These are phyloP conservation scores for Flaveria robusta DNA, from an alignment of 129 eudicot genomes.

Conservation along the genomic window DNA sequence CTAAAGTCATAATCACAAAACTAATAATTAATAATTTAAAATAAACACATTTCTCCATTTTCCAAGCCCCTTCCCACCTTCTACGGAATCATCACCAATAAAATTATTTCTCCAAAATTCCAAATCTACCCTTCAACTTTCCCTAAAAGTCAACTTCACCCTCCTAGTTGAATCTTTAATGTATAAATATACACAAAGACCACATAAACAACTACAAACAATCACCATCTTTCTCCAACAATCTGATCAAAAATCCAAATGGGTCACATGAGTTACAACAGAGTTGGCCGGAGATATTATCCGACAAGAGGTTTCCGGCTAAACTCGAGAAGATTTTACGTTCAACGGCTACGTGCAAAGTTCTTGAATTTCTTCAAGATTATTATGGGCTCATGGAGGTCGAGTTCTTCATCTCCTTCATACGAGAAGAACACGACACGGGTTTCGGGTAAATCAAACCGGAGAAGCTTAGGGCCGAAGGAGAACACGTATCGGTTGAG, in stretches of 20 bases:
- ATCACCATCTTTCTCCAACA: conserved; percentile 20
- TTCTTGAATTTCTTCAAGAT: conserved; percentile 53
- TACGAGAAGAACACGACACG: conserved; percentile 34
- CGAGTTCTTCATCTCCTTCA: conserved; percentile 31
- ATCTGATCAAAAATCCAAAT: conserved; percentile 31
- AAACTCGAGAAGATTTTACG: conserved; percentile 56
- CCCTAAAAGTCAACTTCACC: conserved; percentile 34
- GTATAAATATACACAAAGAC: conserved; percentile 40
- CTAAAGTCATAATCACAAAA: conserved; percentile 34
- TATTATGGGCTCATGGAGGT: conserved; percentile 46
- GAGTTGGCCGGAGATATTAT: conserved; percentile 50
- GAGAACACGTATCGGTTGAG: conserved; percentile 38
- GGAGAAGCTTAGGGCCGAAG: conserved; percentile 30
- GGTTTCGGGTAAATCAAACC: not conserved
- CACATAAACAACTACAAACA: conserved; percentile 10
- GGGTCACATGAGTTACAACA: conserved; percentile 56
- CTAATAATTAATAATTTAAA: conserved; percentile 1
- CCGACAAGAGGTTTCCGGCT: conserved; percentile 65
- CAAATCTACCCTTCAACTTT: conserved; percentile 18
- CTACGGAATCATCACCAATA: conserved; percentile 47
- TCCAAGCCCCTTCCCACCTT: conserved; percentile 51
- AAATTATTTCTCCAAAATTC: conserved; percentile 11
- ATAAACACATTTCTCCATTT: conserved; percentile 30
- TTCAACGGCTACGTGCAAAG: conserved; percentile 59
- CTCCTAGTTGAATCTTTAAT: conserved; percentile 2